Evolutionary conservation across 1,284 basidiomycete species (phyloP), one percentile per base, ranked within the genome.

Genomic region (Marasmius tenuissimus): DNA sequence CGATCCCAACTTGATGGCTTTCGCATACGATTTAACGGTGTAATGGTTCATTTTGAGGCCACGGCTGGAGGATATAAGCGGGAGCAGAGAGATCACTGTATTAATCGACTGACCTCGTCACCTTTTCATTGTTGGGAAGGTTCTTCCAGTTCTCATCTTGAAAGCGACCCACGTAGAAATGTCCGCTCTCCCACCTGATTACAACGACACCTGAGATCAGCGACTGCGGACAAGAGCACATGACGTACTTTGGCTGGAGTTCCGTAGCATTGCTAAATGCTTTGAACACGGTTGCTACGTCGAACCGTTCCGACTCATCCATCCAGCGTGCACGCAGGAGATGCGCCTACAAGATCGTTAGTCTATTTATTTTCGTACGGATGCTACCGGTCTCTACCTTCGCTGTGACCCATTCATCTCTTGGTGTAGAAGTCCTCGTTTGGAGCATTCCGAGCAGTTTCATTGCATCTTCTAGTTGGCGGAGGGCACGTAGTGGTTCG

Each of bases 291-390:
- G 85, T 78, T 47, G 84, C 85, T 16, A 78, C 75, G n/a, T 92
- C 91, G 70, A 88, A 92, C 49, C 97, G 84, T 64, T 92, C 95
- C 0, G 94, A 92, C 62, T 97, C 96, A 58, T 91, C 86, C 84
- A 96, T 93, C 93, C 97, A 98, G 10, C 94, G 86, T 8, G 96
- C 96, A 37, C 91, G 88, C n/a, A 98, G 81, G 27, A 97, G 81
- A 60, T 91, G 84, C 3, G 94, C 93, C 93, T 98, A 70, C 10
- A 50, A 61, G 35, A 9, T 8, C 53, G 42, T 10, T 48, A 33
- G 37, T 40, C 37, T 9, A 48, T 1, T 45, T 40, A 35, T 14
- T 14, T 16, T 63, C 37, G 42, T 57, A 27, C 47, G 38, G n/a
- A 47, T 33, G 8, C 27, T 27, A 11, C 9, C 11, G 20, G 37